Evolutionary conservation across 2,329 filamentous ascomycete genomes (phyloP).

Genomic region (Trichoderma sp.): DNA sequence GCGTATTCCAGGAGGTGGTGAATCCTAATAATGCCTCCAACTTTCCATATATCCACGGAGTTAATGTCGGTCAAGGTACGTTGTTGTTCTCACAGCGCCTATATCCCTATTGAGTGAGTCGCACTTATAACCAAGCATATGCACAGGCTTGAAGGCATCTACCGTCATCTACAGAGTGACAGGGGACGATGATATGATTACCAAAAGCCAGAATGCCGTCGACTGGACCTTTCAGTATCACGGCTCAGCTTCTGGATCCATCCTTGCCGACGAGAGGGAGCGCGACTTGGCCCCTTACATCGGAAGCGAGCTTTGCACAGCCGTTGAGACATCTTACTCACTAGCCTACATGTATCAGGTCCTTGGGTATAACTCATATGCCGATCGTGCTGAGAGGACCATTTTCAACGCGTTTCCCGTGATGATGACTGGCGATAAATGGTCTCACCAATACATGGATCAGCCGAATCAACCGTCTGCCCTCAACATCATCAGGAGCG

Average conservation of each 20-base stretch:
- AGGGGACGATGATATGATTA: slow-evolving; percentile 35
- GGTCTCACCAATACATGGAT: slow-evolving; percentile 54
- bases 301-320: slow-evolving; percentile 37
- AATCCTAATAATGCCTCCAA: slow-evolving; percentile 21
- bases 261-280: slow-evolving; percentile 42
- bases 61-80: slow-evolving; percentile 44
- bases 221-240: slow-evolving; percentile 39
- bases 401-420: slow-evolving; percentile 56
- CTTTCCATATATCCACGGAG: slow-evolving; percentile 39
- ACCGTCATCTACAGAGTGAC: slow-evolving; percentile 41
- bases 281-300: slow-evolving; percentile 37
- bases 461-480: slow-evolving; percentile 53
- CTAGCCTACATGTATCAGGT: slow-evolving; percentile 35
- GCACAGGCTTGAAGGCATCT: slow-evolving; percentile 39
- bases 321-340: slow-evolving; percentile 36
- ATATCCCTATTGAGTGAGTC: background rate
- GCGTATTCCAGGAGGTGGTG: slow-evolving; percentile 24
- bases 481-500: slow-evolving; percentile 37
- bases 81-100: background rate
- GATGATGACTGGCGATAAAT: slow-evolving; percentile 50
- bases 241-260: slow-evolving; percentile 40
- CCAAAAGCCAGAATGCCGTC: slow-evolving; percentile 37
- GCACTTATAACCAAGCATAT: background rate
- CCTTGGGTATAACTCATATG: slow-evolving; percentile 38
- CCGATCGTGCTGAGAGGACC: slow-evolving; percentile 49